These are phyloP conservation scores for Apiotrichum laibachii DNA, from an alignment of 1,284 basidiomycete species.

Conservation along the genomic window DNA sequence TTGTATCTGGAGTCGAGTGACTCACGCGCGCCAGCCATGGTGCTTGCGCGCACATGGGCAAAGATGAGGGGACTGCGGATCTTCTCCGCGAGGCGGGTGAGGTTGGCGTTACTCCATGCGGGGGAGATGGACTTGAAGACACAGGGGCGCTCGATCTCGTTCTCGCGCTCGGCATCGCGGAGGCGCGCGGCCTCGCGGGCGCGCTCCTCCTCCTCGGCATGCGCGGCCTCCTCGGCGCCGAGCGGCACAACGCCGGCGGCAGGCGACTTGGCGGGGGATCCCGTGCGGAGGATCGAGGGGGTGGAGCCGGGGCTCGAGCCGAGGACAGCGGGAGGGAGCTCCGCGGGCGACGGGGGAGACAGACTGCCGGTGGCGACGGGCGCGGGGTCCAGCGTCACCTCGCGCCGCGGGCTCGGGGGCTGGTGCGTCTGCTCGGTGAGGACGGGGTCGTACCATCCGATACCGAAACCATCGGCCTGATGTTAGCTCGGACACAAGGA, in stretches of 20 bases:
- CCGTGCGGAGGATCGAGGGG: conserved; percentile 17
- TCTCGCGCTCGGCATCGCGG: conserved; percentile 55
- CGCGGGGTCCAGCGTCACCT: neutral
- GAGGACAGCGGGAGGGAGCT: neutral
- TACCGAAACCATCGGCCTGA: conserved; percentile 88
- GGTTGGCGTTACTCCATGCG: conserved; percentile 93
- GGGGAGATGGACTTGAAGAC: conserved; percentile 96
- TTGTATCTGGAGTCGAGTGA: conserved; percentile 7
- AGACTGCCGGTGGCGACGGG: too few relatives aligned
- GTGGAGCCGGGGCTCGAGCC: neutral
- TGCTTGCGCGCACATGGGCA: conserved; percentile 88
- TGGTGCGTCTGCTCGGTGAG: conserved; percentile 8
- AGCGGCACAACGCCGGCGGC: neutral
- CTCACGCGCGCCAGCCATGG: conserved; percentile 54
- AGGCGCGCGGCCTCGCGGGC: conserved; percentile 28
- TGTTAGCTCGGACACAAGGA: neutral
- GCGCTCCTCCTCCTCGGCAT: conserved; percentile 20
- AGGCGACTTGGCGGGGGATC: conserved; percentile 9
- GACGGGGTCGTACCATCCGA: conserved; percentile 63
- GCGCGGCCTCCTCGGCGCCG: conserved; percentile 12
- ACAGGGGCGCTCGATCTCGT: conserved; percentile 81
- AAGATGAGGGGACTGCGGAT: conserved; percentile 91
- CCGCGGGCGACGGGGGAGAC: too few relatives aligned
- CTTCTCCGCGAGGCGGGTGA: conserved; percentile 85
- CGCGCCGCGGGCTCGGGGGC: neutral